Base-by-base conservation (phyloP, 2,329 filamentous ascomycete genomes). In the Diaporthe sp. region DNA sequence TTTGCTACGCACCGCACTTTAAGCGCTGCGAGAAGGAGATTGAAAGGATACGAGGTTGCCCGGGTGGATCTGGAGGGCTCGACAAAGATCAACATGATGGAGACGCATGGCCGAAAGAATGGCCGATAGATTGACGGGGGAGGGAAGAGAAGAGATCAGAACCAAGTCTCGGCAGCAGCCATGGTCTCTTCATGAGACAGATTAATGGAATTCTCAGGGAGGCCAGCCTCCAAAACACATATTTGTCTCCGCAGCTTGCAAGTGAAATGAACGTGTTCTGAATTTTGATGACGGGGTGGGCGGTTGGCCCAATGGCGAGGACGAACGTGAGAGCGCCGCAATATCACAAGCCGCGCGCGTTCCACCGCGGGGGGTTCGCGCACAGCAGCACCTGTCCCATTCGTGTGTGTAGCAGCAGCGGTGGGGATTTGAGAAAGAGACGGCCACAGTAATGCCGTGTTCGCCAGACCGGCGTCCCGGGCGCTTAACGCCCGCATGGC, bases 401-500 rank as follows among this genome's bases (percentile, higher is more conserved):
- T 40, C n/a, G n/a, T 55, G 33, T n/a, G 42, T 54, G 35, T 40
- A 38, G 33, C 42, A 22, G 35, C 45, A 45, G 38, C 25, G 57
- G 47, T 52, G 45, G 45, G 25, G 47, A 54, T 40, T 38, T 33
- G 19, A 42, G 22, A 42, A 50, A 45, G n/a, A 19, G 33, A 17
- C 33, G n/a, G 45, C n/a, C 35, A 45, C 7, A 28, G 22, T 38
- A 61, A 61, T 72, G 70, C 57, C 25, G 47, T 72, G 45, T 52
- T 50, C 54, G 17, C 40, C 17, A 50, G 28, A 58, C 52, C 19
- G 35, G 58, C 55, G 22, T 40, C 22, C 38, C 25, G 57, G 57
- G 73, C 73, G 73, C 73, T 74, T 74, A 74, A 13, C 35, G 15
- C 33, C 33, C 22, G 28, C 17, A 58, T 47, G 66, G 38, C 71